These are phyloP conservation scores for Cutaneotrichosporon mucoides DNA, from an alignment of 1,284 basidiomycete species.

Conservation along the genomic window DNA sequence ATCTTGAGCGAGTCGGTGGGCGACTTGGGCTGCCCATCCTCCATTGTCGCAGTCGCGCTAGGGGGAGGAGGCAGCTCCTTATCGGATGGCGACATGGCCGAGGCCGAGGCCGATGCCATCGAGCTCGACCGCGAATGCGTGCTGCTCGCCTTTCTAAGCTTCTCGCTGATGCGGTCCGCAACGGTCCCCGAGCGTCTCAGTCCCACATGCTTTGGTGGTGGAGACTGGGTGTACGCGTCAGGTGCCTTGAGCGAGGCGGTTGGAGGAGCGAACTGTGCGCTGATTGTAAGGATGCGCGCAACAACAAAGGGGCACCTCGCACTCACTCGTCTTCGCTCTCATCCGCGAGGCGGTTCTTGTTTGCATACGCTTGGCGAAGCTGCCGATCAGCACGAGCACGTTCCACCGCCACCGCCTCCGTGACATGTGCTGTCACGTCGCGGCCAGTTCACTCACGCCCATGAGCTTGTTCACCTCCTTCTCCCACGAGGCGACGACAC, in stretches of 20 bases:
- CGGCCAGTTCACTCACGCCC: slow-evolving; percentile 36
- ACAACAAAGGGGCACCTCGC: background rate
- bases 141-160: slow-evolving; percentile 38
- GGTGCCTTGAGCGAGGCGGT: slow-evolving; percentile 28
- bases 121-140: slow-evolving; percentile 2
- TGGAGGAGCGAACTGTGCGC: slow-evolving; percentile 72
- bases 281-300: slow-evolving; percentile 15
- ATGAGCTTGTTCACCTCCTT: slow-evolving; percentile 47
- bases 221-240: slow-evolving; percentile 72
- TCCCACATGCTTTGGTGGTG: slow-evolving; percentile 52
- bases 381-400: slow-evolving; percentile 30
- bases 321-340: slow-evolving; percentile 86
- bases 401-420: background rate
- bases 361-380: slow-evolving; percentile 69
- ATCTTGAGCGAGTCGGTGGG: background rate
- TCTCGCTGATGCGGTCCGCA: slow-evolving; percentile 47
- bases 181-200: slow-evolving; percentile 43
- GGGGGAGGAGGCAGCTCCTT: slow-evolving; percentile 12
- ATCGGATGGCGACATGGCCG: slow-evolving; percentile 24
- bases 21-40: background rate
- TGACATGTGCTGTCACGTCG: slow-evolving; percentile 9
- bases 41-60: too few relatives aligned
- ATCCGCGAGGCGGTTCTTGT: slow-evolving; percentile 72
- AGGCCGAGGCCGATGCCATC: background rate
- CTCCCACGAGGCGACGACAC: slow-evolving; percentile 65